Percentiles rank a stretch among this genome's conserved stretches.
Evolutionary conservation across 208 protist species (phyloP).

Genomic region (Leishmania martiniquensis): DNA sequence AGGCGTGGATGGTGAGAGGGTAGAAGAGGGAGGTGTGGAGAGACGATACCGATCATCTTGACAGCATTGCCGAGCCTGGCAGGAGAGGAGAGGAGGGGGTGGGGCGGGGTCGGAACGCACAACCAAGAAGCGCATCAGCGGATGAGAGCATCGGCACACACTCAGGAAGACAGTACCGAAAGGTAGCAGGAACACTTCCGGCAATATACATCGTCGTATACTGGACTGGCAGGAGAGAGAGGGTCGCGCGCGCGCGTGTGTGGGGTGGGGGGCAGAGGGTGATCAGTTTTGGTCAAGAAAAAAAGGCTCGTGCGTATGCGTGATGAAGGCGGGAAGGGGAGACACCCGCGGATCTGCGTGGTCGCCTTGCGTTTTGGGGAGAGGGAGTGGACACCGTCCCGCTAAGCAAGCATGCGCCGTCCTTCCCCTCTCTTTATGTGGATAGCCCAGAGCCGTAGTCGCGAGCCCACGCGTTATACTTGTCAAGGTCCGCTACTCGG

Average conservation of each 20-base stretch:
- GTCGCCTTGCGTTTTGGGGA: no score
- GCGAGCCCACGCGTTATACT: constrained; percentile 72
- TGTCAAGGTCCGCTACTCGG: constrained; percentile 52
- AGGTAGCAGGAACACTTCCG: background rate
- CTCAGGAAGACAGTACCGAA: background rate
- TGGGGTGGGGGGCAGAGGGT: background rate
- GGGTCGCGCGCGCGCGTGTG: no score
- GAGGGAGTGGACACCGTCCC: no score
- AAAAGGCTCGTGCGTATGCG: no score
- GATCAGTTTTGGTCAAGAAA: background rate
- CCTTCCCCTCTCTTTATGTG: constrained; percentile 24
- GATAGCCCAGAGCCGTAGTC: constrained; percentile 87
- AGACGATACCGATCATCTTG: background rate
- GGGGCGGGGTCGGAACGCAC: background rate
- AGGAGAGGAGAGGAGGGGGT: background rate
- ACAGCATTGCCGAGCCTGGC: background rate
- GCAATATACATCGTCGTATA: background rate
- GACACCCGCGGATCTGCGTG: background rate
- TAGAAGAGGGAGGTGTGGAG: no score
- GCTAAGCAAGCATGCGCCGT: no score
- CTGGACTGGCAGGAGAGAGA: background rate
- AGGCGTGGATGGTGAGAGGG: background rate
- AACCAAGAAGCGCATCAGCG: background rate
- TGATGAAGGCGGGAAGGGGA: background rate
- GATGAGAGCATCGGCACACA: background rate